Evolutionary conservation across 306 rosid genomes (phyloP).

Genomic region (Begonia loranthoides): DNA sequence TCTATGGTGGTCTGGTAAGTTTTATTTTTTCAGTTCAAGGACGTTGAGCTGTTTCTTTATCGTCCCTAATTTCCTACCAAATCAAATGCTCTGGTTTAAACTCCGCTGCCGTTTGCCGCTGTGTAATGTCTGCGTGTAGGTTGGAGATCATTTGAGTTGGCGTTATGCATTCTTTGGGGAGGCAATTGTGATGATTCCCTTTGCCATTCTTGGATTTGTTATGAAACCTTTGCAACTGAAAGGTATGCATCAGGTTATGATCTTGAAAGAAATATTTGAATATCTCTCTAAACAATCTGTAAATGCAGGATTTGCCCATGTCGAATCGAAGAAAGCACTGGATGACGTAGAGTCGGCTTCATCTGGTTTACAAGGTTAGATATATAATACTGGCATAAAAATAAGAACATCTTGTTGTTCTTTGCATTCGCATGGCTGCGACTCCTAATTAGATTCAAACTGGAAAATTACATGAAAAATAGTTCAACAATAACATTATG

Average conservation of each 20-base stretch:
- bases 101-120: no score
- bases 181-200: slow-evolving; percentile 90
- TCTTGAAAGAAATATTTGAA: slow-evolving; percentile 7
- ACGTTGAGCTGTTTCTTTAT: no score
- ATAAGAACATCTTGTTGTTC: no score
- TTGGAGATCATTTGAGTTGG: slow-evolving; percentile 62
- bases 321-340: slow-evolving; percentile 25
- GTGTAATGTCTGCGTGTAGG: slow-evolving; percentile 21
- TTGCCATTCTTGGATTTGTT: slow-evolving; percentile 63
- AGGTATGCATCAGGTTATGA: slow-evolving; percentile 31
- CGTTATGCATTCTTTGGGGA: slow-evolving; percentile 76
- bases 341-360: slow-evolving; percentile 24
- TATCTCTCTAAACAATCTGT: slow-evolving; percentile 8
- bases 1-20: slow-evolving; percentile 88
- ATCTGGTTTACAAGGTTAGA: slow-evolving; percentile 52
- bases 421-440: no score
- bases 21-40: neutral
- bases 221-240: slow-evolving; percentile 67
- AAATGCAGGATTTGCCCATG: slow-evolving; percentile 48
- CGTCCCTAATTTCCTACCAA: no score
- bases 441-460: no score
- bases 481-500: no score
- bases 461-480: no score
- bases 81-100: no score
- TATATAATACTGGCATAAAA: neutral